phyloP scores from a whole-genome alignment of 441 rosid genomes.

The Erodium trifolium region DNA sequence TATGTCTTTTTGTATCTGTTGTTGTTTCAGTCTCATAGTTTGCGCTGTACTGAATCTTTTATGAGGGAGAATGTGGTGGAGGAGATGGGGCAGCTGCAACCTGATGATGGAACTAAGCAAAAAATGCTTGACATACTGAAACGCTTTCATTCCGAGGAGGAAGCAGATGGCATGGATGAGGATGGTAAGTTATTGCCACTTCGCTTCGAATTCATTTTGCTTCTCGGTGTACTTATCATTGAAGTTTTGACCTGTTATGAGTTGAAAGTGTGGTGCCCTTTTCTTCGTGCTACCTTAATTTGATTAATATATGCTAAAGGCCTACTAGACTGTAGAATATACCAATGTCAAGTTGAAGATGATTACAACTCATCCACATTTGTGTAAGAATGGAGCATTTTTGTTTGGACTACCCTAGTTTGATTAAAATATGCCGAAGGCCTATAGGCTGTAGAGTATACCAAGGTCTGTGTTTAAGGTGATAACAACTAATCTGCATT shows the following conservation, averaged over 20 bases:
- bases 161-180: conserved; percentile 38
- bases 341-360: too few species aligned
- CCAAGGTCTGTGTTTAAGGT: neutral
- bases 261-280: too few species aligned
- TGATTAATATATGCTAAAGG: too few species aligned
- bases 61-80: conserved; percentile 77
- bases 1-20: too few species aligned
- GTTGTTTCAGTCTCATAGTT: conserved; percentile 54
- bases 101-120: conserved; percentile 49
- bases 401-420: neutral
- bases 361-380: too few species aligned
- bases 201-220: neutral
- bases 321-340: too few species aligned
- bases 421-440: neutral
- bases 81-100: conserved; percentile 54
- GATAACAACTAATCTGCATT: neutral
- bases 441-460: neutral
- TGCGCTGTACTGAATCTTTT: conserved; percentile 82
- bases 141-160: conserved; percentile 58
- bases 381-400: too few species aligned
- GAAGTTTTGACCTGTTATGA: too few species aligned
- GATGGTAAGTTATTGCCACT: conserved; percentile 25
- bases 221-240: neutral
- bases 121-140: conserved; percentile 76
- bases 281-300: too few species aligned